A percentile compares a stretch with the other conserved stretches of the same genome.
phyloP scores from a whole-genome alignment of 176 grass and related monocot genomes.

The Hordeum vulgare region MorexV3_pseudomolecules_assembly NC_058523.1:449297559-449298058 shows the following conservation, averaged over 20 bases:
- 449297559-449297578: background rate
- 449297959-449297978: background rate
- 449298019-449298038: constrained; percentile 10
- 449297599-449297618: constrained; percentile 8
- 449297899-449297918: constrained; percentile 10
- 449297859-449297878: constrained; percentile 14
- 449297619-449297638: constrained; percentile 2
- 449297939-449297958: constrained; percentile 9
- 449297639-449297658: constrained; percentile 29
- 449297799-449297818: background rate
- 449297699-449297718: constrained; percentile 27
- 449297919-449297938: constrained; percentile 16
- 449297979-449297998: constrained; percentile 10
- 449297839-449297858: background rate
- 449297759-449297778: constrained; percentile 3
- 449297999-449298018: constrained; percentile 2
- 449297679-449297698: background rate
- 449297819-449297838: background rate
- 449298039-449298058: constrained; percentile 13
- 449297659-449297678: background rate
- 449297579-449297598: background rate
- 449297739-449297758: constrained; percentile 12
- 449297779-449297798: constrained; percentile 6
- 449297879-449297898: background rate
- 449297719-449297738: constrained; percentile 20